Evolutionary conservation across 2,329 filamentous ascomycete genomes (phyloP).

Genomic region (Fusarium solani-melongenae): DNA sequence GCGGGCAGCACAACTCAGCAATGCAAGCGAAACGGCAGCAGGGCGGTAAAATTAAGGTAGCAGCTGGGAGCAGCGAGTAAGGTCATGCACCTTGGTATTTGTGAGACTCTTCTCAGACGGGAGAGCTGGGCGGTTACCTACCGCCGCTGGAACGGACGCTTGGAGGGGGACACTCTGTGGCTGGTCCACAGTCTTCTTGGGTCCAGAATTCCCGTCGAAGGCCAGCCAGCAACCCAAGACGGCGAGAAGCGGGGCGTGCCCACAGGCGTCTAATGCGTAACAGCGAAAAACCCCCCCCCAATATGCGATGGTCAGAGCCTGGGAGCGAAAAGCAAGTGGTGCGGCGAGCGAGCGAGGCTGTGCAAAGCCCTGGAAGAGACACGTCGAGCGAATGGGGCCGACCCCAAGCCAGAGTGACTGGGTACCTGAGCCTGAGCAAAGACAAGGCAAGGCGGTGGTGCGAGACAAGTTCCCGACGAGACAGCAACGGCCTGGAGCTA

Average conservation of each 20-base stretch:
- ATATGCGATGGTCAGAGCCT: slow-evolving; percentile 9
- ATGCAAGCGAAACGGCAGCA: slow-evolving; percentile 12
- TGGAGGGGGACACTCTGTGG: slow-evolving; percentile 9
- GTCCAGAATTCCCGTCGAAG: slow-evolving; percentile 37
- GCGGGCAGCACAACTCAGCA: slow-evolving; percentile 20
- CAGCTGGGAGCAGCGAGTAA: slow-evolving; percentile 17
- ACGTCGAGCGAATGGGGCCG: slow-evolving; percentile 36
- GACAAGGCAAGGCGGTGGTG: slow-evolving; percentile 8
- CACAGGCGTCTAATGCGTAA: slow-evolving; percentile 18
- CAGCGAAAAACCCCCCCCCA: background rate
- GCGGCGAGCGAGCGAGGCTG: slow-evolving; percentile 36
- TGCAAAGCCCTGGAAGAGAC: slow-evolving; percentile 36
- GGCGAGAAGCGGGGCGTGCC: slow-evolving; percentile 20
- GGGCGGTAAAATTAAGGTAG: slow-evolving; percentile 29
- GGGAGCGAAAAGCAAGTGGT: slow-evolving; percentile 21
- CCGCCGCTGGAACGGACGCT: slow-evolving; percentile 5
- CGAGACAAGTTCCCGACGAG: slow-evolving; percentile 8
- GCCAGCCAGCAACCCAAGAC: slow-evolving; percentile 10
- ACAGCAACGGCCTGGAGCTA: slow-evolving; percentile 3
- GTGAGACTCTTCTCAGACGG: slow-evolving; percentile 11
- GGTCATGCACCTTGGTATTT: slow-evolving; percentile 14
- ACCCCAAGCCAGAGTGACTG: slow-evolving; percentile 16
- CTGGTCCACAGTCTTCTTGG: slow-evolving; percentile 18
- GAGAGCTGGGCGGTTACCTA: slow-evolving; percentile 21
- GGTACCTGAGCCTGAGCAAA: slow-evolving; percentile 5